These are phyloP conservation scores for Fomitopsis pinicola DNA, from an alignment of 1,284 basidiomycete genomes.

Conservation along the genomic window DNA sequence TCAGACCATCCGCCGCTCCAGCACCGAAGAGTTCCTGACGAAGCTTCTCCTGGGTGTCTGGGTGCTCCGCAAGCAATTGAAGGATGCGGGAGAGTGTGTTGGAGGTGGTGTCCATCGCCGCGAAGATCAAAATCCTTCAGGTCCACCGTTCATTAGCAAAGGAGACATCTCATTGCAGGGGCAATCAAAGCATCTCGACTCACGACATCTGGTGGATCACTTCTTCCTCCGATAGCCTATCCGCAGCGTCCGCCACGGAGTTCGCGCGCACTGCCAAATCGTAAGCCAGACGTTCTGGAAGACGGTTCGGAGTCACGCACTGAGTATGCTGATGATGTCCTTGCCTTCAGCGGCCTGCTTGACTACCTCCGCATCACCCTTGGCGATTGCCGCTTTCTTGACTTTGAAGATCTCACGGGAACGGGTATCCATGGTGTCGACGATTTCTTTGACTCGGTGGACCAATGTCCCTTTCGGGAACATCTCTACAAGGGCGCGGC, in stretches of 20 bases:
- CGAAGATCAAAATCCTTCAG: slow-evolving; percentile 17
- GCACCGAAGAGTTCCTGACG: slow-evolving; percentile 16
- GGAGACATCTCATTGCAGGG: no score
- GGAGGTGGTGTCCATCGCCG: slow-evolving; percentile 20
- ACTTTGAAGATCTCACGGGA: slow-evolving; percentile 12
- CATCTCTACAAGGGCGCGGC: slow-evolving; percentile 9
- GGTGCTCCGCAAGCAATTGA: slow-evolving; percentile 15
- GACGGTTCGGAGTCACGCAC: slow-evolving; percentile 12
- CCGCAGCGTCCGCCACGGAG: slow-evolving; percentile 20
- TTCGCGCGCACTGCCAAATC: slow-evolving; percentile 25
- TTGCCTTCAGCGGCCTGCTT: slow-evolving; percentile 23
- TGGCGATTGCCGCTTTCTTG: slow-evolving; percentile 20
- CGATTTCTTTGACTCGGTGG: slow-evolving; percentile 11
- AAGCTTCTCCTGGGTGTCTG: slow-evolving; percentile 16
- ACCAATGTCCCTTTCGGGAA: slow-evolving; percentile 9
- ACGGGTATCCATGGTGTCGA: slow-evolving; percentile 13
- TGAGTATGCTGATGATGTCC: slow-evolving; percentile 28
- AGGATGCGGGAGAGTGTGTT: slow-evolving; percentile 17
- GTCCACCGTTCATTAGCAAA: background rate
- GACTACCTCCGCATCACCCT: slow-evolving; percentile 21
- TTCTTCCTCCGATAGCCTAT: slow-evolving; percentile 27
- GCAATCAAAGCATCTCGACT: background rate
- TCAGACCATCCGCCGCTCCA: slow-evolving; percentile 11
- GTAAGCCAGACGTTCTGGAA: no score
- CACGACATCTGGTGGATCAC: slow-evolving; percentile 31